Conservation (phyloP, 768 basidiomycete species). For the Russula earlei region DNA sequence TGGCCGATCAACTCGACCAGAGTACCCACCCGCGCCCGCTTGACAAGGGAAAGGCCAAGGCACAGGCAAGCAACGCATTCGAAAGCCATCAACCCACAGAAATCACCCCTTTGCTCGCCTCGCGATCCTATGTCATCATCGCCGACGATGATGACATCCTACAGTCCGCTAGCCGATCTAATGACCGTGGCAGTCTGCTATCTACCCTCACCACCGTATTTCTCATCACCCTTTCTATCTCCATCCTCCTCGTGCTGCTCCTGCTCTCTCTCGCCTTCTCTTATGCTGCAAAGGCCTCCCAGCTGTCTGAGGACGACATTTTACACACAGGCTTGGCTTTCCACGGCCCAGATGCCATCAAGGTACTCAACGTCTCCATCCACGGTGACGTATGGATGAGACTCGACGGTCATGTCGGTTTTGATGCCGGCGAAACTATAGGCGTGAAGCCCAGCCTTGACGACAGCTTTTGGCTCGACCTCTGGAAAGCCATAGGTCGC, state of each 20-base stretch:
- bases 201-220: conserved; percentile 40
- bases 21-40: no score
- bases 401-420: conserved; percentile 47
- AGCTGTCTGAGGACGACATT: conserved; percentile 48
- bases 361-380: conserved; percentile 51
- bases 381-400: conserved; percentile 52
- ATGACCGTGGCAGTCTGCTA: conserved; percentile 26
- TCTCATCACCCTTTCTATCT: conserved; percentile 43
- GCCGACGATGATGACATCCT: conserved; percentile 20
- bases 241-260: conserved; percentile 35
- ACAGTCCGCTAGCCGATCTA: conserved; percentile 20
- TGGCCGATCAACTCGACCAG: not conserved
- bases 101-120: conserved; percentile 44
- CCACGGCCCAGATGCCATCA: conserved; percentile 49
- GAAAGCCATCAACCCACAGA: conserved; percentile 34
- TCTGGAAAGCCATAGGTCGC: conserved; percentile 61
- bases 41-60: conserved; percentile 51
- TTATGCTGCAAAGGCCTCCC: conserved; percentile 49
- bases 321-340: conserved; percentile 46
- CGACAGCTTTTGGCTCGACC: conserved; percentile 35
- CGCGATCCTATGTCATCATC: conserved; percentile 27
- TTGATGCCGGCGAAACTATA: conserved; percentile 57
- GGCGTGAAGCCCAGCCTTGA: conserved; percentile 41
- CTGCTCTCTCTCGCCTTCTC: conserved; percentile 52
- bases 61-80: conserved; percentile 25